These are phyloP conservation scores for Hibiscus trionum DNA, from an alignment of 345 rosid species.

Conservation along the genomic window DNA sequence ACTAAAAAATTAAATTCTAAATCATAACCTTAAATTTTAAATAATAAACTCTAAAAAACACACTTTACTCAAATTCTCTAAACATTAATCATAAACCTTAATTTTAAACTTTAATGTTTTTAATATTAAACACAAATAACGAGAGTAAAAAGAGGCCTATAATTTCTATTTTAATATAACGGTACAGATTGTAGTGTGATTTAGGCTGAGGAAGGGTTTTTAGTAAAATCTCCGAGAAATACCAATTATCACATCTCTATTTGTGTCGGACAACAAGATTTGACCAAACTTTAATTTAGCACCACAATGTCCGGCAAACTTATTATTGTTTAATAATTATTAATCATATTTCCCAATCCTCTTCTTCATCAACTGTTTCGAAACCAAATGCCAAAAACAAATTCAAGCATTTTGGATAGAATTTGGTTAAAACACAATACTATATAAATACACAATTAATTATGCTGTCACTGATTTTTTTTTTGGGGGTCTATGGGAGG, in stretches of 20 bases:
- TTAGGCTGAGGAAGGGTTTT: neutral
- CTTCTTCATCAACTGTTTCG: neutral
- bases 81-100: no score
- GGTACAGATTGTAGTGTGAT: no score
- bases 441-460: neutral
- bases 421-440: neutral
- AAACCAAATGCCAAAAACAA: neutral
- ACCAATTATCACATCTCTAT: neutral
- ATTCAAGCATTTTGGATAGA: neutral
- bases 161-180: no score
- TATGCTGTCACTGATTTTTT: neutral
- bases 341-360: conserved; percentile 20
- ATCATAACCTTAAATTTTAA: no score
- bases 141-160: no score
- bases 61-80: no score
- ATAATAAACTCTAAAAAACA: no score
- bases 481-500: no score
- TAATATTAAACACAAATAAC: no score
- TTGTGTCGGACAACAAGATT: neutral
- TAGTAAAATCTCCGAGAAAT: neutral
- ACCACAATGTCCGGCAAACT: conserved; percentile 29
- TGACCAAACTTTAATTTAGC: conserved; percentile 4
- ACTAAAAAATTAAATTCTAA: no score
- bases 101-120: no score
- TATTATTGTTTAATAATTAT: conserved; percentile 37